Evolutionary conservation across 2,329 filamentous ascomycete genomes (phyloP).

Genomic region (Ophiostoma piceae): DNA sequence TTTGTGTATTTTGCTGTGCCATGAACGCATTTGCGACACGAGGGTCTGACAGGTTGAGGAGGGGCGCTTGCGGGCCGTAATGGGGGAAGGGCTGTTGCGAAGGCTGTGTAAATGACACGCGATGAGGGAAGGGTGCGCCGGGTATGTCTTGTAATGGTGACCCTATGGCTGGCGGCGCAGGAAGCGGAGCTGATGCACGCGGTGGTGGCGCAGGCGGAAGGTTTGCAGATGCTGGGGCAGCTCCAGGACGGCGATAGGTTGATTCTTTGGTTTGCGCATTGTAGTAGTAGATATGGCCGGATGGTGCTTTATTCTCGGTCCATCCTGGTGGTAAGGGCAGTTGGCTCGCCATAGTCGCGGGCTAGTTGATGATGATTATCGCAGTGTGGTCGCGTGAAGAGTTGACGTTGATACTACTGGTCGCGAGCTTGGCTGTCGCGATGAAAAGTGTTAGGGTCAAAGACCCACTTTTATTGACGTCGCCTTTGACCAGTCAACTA

Average conservation of each 20-base stretch:
- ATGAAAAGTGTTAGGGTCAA: not conserved
- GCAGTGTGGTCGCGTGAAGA: not conserved
- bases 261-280: constrained; percentile 76
- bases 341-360: constrained; percentile 37
- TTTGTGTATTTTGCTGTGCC: constrained; percentile 41
- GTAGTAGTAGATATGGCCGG: constrained; percentile 85
- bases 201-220: constrained; percentile 33
- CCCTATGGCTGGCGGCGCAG: not conserved
- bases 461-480: not conserved
- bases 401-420: not conserved
- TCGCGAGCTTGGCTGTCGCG: not conserved
- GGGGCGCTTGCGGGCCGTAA: constrained; percentile 36
- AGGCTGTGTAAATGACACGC: constrained; percentile 25
- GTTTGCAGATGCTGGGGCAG: not conserved
- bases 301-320: constrained; percentile 89
- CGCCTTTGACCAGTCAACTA: not conserved
- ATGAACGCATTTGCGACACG: constrained; percentile 57
- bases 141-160: constrained; percentile 26
- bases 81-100: constrained; percentile 21
- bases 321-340: constrained; percentile 70
- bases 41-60: constrained; percentile 47
- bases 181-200: constrained; percentile 8
- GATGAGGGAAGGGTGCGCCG: constrained; percentile 27
- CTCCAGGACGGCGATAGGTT: constrained; percentile 69
- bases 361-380: not conserved